Evolutionary conservation across 768 basidiomycete species (phyloP).

Genomic region (Russula dissimulans): DNA sequence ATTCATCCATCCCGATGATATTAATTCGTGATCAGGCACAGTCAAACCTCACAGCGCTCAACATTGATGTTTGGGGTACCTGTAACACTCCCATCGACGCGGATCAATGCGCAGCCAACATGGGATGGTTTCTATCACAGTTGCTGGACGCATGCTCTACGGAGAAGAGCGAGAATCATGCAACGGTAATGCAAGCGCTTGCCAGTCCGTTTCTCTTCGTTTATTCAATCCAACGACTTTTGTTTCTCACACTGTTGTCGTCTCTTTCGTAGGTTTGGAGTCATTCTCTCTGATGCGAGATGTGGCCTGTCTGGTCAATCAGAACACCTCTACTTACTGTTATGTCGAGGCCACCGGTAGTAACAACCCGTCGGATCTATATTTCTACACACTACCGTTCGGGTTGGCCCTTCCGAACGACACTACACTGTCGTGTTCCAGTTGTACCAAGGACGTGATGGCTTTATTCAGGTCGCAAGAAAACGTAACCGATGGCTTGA

Average conservation of each 20-base stretch:
- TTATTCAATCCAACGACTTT: background rate
- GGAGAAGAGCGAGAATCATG: slow-evolving; percentile 47
- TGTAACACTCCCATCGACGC: slow-evolving; percentile 51
- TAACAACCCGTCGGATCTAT: slow-evolving; percentile 55
- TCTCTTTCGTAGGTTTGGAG: slow-evolving; percentile 39
- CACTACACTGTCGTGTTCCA: slow-evolving; percentile 47
- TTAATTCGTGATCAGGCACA: slow-evolving; percentile 43
- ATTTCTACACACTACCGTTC: slow-evolving; percentile 61
- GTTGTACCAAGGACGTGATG: slow-evolving; percentile 56
- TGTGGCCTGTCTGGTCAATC: slow-evolving; percentile 51
- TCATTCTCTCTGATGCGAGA: slow-evolving; percentile 55
- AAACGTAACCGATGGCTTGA: slow-evolving; percentile 31
- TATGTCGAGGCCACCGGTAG: slow-evolving; percentile 54
- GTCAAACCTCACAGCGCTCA: slow-evolving; percentile 50
- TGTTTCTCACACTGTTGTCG: background rate
- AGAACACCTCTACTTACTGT: slow-evolving; percentile 58
- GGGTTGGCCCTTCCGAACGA: slow-evolving; percentile 44
- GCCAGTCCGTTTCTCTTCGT: slow-evolving; percentile 34
- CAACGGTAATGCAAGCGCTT: slow-evolving; percentile 44
- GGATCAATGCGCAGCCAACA: slow-evolving; percentile 53
- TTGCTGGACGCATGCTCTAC: slow-evolving; percentile 42
- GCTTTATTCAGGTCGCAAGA: slow-evolving; percentile 38
- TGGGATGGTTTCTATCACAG: slow-evolving; percentile 50
- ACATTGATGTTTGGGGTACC: slow-evolving; percentile 66
- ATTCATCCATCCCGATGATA: background rate